Base-by-base conservation (phyloP, 2,329 filamentous ascomycete genomes). In the Rhinocladiella mackenziei region DNA sequence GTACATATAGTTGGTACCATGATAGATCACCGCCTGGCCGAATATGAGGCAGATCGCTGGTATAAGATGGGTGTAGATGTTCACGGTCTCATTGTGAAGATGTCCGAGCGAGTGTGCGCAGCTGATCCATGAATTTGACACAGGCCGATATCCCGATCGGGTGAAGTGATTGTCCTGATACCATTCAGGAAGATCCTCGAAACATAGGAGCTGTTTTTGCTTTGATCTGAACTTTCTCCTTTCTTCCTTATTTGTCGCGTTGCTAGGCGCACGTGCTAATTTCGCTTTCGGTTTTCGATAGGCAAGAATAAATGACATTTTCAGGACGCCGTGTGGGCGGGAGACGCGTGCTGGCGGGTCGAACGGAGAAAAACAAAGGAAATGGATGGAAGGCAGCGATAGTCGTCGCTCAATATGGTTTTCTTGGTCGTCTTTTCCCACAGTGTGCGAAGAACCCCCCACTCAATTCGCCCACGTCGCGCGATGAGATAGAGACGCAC, bases 61-160 rank as follows among this genome's bases (percentile, higher is more conserved):
- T 2, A 76, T 50, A 3, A 76, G 60, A 53, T 72, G 68, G 11
- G 68, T 65, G 50, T 63, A 69, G 34, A 72, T 70, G 48, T 71
- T 72, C 53, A 63, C 50, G 0, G 64, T 60, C 54, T 72, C 69
- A 48, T 72, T 72, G 56, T 72, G 69, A 9, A 67, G 47, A 55
- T 70, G 68, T 3, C 55, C 44, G 60, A 63, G 66, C 51, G 70
- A 73, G 11, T 53, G 41, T 39, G 73, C 54, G 48, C 63, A 74
- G 5, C 45, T 52, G 2, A 34, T 39, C 10, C 55, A 54, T 0
- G 70, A 72, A 31, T 61, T 53, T 6, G 64, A 66, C 9, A 65
- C 62, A 6, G 66, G 67, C 10, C 71, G 68, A 51, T 74, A 75
- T 15, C 68, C 69, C 5, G 60, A 56, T 18, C 59, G 57, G 40